Base-by-base conservation (phyloP, 139 green algal species). In the Chlamydomonas incerta region DNA sequence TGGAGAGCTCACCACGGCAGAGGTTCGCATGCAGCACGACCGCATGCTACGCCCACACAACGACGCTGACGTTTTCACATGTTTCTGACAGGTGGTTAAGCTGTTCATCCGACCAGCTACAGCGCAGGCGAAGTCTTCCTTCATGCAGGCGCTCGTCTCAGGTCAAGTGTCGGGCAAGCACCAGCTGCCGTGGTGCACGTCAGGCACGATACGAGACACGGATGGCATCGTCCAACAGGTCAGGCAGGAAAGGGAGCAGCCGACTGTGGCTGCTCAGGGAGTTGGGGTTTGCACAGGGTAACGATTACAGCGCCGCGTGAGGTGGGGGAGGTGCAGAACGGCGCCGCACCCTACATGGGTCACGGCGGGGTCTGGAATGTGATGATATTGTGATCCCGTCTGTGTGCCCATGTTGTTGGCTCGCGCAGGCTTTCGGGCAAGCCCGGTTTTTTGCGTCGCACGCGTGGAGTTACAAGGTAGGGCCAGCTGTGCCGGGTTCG, bases 381-480 rank as follows among this genome's bases (percentile, higher is more conserved):
- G n/a, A n/a, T n/a, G n/a, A n/a, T n/a, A n/a, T n/a, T n/a, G n/a
- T n/a, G n/a, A n/a, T n/a, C n/a, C n/a, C n/a, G n/a, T n/a, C n/a
- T n/a, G n/a, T 57, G 50, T 57, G 50, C 50, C 11, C 11, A 10
- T 10, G 14, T 18, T 24, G 20, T 62, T 23, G 20, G 8, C 4
- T 62, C 17, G 3, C 23, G 2, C 41, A 74, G 63, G 31, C 41
- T 20, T 83, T 83, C 17, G 77, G 63, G 46, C 77, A 66, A 29
- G 41, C 77, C 33, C 28, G 29, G 18, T 74, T 62, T 28, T 83
- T 74, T 47, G 63, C 46, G 18, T 66, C 41, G 60, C 75, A 83
- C 41, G 75, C 75, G 60, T 74, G 77, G 77, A 74, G 18, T 28
- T 83, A 83, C 63, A 83, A 66, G 60, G 26, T 66, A 14, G 57